A percentile compares a stretch with the other conserved stretches of the same genome.
phyloP scores from a whole-genome alignment of 2,329 filamentous ascomycete species.

The Claviceps citrina region DNA sequence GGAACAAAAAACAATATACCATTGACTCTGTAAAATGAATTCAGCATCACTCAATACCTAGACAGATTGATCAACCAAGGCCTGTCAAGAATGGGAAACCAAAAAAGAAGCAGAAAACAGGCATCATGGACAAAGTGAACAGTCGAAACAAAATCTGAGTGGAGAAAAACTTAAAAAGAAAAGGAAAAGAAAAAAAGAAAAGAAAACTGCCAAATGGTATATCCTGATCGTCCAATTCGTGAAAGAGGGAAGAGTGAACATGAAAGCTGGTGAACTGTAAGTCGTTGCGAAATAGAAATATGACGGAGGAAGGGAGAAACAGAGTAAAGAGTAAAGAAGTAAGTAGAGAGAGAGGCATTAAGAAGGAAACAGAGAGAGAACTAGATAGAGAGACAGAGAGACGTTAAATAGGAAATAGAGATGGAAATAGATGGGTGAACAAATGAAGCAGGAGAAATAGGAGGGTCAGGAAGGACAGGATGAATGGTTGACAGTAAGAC shows the following conservation, averaged over 20 bases:
- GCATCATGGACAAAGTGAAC: too few relatives aligned
- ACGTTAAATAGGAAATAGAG: too few relatives aligned
- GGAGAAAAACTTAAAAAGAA: background rate
- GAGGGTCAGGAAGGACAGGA: too few relatives aligned
- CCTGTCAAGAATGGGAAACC: background rate
- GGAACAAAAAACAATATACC: background rate
- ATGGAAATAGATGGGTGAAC: too few relatives aligned
- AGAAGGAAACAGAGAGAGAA: too few relatives aligned
- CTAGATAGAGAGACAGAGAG: too few relatives aligned
- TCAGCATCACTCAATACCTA: too few relatives aligned
- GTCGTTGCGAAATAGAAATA: background rate
- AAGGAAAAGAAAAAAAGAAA: background rate
- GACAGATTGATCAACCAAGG: slow-evolving; percentile 1
- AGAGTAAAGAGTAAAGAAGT: too few relatives aligned
- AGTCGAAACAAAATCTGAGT: too few relatives aligned
- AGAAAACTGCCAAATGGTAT: slow-evolving; percentile 9
- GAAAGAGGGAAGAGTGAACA: slow-evolving; percentile 3
- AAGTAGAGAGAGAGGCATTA: too few relatives aligned
- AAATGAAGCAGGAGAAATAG: too few relatives aligned
- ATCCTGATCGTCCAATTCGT: slow-evolving; percentile 11
- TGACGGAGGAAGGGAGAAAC: background rate
- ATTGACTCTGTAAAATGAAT: background rate
- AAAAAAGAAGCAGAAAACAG: background rate
- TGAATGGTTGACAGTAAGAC: too few relatives aligned
- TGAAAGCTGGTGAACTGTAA: slow-evolving; percentile 7